Evolutionary conservation across 306 rosid species (phyloP).

Genomic region (Inga oerstediana): DNA sequence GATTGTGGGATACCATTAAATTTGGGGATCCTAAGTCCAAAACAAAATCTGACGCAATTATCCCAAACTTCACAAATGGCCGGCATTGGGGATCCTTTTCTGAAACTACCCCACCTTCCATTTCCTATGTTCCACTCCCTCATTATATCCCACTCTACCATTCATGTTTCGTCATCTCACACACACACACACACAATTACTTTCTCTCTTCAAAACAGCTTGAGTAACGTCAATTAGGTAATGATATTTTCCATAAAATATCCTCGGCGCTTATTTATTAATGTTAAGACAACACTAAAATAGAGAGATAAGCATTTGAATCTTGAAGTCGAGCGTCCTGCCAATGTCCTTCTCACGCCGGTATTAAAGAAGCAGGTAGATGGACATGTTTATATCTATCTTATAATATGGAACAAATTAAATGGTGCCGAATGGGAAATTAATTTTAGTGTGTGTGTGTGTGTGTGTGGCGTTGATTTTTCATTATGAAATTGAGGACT

Average conservation of each 20-base stretch:
- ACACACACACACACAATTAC: background rate
- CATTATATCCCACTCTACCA: background rate
- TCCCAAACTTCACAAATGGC: conserved; percentile 27
- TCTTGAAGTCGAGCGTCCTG: background rate
- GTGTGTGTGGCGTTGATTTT: too few species aligned
- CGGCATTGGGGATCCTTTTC: conserved; percentile 29
- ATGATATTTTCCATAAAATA: background rate
- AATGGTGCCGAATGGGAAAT: too few species aligned
- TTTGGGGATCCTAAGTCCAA: conserved; percentile 30
- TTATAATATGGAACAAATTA: background rate
- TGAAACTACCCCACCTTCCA: conserved; percentile 7
- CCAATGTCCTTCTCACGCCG: background rate
- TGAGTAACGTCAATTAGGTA: background rate
- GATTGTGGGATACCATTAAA: background rate
- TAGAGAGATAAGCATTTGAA: background rate
- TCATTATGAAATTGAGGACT: too few species aligned
- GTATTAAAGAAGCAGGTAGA: background rate
- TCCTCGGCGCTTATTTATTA: background rate
- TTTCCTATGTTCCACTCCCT: background rate
- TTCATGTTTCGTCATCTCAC: background rate
- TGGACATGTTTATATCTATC: background rate
- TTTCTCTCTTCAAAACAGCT: background rate
- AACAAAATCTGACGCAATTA: conserved; percentile 2
- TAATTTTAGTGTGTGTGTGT: too few species aligned
- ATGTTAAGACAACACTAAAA: background rate